Evolutionary conservation across 208 protist genomes (phyloP).

Genomic region (Leptomonas seymouri): DNA sequence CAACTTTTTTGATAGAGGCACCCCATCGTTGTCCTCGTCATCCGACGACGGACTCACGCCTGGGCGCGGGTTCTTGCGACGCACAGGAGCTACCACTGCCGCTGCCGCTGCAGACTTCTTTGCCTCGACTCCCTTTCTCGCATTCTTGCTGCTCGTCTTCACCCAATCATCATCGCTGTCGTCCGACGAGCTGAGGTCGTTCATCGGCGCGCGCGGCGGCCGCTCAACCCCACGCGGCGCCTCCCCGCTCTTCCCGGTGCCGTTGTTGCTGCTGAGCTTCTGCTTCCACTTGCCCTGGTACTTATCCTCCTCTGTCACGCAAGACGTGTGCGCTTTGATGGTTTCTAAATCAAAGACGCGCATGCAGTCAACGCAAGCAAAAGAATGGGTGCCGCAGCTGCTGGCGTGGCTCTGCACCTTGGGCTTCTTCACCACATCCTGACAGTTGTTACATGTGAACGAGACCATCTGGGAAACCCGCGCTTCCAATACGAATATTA

Average conservation of each 20-base stretch:
- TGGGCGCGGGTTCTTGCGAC: constrained; percentile 26
- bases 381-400: constrained; percentile 53
- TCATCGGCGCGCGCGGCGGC: constrained; percentile 49
- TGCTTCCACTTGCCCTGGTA: constrained; percentile 86
- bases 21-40: constrained; percentile 31
- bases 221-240: constrained; percentile 19
- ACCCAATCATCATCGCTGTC: constrained; percentile 57
- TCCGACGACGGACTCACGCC: constrained; percentile 29
- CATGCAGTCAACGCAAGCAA: constrained; percentile 93
- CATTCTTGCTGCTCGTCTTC: constrained; percentile 29
- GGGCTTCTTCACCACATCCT: constrained; percentile 92
- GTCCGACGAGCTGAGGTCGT: constrained; percentile 47
- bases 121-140: neutral
- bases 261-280: constrained; percentile 34
- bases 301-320: constrained; percentile 85
- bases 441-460: constrained; percentile 85
- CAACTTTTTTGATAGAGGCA: constrained; percentile 19
- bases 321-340: constrained; percentile 83
- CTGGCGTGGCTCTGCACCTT: constrained; percentile 74
- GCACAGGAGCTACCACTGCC: neutral
- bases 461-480: constrained; percentile 69
- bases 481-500: too few species aligned
- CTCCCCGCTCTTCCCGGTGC: constrained; percentile 1
- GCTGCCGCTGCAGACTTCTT: neutral
- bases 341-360: constrained; percentile 69